These are phyloP conservation scores for Firmiana major DNA, from an alignment of 345 rosid species.

Conservation along the genomic window DNA sequence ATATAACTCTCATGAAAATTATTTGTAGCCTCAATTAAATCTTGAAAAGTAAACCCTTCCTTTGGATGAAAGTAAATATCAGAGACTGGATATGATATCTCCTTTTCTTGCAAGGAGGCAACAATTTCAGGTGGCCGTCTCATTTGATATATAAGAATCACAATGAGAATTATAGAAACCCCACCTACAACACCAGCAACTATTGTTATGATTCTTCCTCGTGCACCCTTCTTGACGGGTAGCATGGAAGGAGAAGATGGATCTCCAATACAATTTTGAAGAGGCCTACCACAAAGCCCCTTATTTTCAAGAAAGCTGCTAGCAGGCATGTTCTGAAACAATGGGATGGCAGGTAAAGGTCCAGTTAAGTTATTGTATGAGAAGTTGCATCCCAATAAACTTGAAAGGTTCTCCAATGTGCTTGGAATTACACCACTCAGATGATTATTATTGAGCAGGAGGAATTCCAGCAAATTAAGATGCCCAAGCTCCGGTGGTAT, in stretches of 20 bases:
- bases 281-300: constrained; percentile 79
- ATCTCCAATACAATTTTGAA: constrained; percentile 43
- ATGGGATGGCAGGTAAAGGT: constrained; percentile 50
- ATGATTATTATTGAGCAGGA: constrained; percentile 73
- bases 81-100: constrained; percentile 36
- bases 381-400: constrained; percentile 85
- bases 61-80: constrained; percentile 80
- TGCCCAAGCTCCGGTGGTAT: constrained; percentile 79
- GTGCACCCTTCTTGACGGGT: constrained; percentile 26
- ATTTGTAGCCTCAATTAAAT: constrained; percentile 70
- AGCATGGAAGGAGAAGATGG: constrained; percentile 33
- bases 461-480: constrained; percentile 58
- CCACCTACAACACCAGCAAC: constrained; percentile 66
- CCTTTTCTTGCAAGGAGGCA: constrained; percentile 49
- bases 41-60: constrained; percentile 82
- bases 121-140: constrained; percentile 41
- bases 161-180: constrained; percentile 66
- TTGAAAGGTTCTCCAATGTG: constrained; percentile 57
- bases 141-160: constrained; percentile 55
- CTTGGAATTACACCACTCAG: constrained; percentile 71
- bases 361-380: constrained; percentile 82
- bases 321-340: constrained; percentile 58
- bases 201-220: constrained; percentile 56
- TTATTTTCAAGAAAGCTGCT: constrained; percentile 64
- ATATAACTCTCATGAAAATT: constrained; percentile 74